Percentiles rank a stretch among this genome's conserved stretches.
Conservation (phyloP, 345 rosid species). For the Lepidium didymum region DNA sequence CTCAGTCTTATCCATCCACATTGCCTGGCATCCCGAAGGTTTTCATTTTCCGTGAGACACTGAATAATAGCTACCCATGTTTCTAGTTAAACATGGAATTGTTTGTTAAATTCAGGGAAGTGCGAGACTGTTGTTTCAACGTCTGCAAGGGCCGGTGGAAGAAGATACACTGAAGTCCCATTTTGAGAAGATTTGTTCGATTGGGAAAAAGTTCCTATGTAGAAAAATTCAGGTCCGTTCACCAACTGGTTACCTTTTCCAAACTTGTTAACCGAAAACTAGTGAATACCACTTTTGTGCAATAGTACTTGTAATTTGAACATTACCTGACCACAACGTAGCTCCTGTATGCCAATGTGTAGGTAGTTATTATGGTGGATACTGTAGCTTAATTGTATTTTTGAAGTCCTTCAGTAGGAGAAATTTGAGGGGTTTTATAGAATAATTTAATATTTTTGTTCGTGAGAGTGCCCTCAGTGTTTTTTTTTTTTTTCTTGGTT, state of each 20-base stretch:
- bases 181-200: slow-evolving; percentile 74
- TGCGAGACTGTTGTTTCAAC: slow-evolving; percentile 96
- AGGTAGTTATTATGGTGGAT: background rate
- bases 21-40: slow-evolving; percentile 99
- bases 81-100: slow-evolving; percentile 1
- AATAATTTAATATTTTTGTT: background rate
- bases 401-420: background rate
- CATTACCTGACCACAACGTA: background rate
- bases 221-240: slow-evolving; percentile 58
- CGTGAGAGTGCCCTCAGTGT: background rate
- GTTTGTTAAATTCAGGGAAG: slow-evolving; percentile 67
- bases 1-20: slow-evolving; percentile 92
- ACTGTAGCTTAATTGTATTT: background rate
- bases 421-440: background rate
- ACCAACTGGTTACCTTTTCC: background rate
- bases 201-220: slow-evolving; percentile 61
- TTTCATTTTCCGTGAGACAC: background rate
- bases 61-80: background rate
- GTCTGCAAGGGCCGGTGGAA: slow-evolving; percentile 83
- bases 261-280: background rate
- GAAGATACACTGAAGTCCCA: slow-evolving; percentile 89
- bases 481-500: background rate
- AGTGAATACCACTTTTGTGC: background rate
- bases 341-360: background rate
- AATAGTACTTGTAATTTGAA: background rate